phyloP scores from a whole-genome alignment of 177 flowering plant species.

The Vitis hybrid region DNA sequence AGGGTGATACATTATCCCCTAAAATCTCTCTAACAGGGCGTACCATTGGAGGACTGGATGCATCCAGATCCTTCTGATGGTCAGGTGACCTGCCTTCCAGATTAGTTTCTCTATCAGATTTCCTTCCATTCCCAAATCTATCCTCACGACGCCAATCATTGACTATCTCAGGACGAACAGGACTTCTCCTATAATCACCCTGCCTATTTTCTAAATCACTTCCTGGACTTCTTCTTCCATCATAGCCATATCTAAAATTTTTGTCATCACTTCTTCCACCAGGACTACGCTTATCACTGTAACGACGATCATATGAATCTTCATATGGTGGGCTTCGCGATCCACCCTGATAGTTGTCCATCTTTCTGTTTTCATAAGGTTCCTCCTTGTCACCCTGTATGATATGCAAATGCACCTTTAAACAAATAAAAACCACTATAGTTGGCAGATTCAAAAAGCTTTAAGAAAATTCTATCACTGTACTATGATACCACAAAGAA shows the following conservation, averaged over 20 bases:
- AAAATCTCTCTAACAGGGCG: slow-evolving; percentile 91
- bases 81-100: slow-evolving; percentile 71
- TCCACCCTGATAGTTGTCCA: slow-evolving; percentile 51
- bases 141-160: slow-evolving; percentile 94
- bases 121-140: slow-evolving; percentile 81
- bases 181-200: slow-evolving; percentile 64
- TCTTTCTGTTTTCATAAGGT: slow-evolving; percentile 49
- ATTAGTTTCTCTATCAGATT: slow-evolving; percentile 63
- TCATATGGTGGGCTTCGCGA: slow-evolving; percentile 88
- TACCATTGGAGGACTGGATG: slow-evolving; percentile 73
- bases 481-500: no score
- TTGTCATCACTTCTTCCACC: slow-evolving; percentile 62
- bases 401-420: slow-evolving; percentile 1
- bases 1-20: slow-evolving; percentile 77
- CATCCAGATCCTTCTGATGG: slow-evolving; percentile 45
- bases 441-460: neutral
- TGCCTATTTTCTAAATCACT: slow-evolving; percentile 59
- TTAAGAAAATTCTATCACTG: neutral
- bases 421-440: no score
- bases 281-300: slow-evolving; percentile 58
- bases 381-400: slow-evolving; percentile 77
- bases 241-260: slow-evolving; percentile 35
- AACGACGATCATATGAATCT: slow-evolving; percentile 65
- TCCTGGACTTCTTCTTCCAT: slow-evolving; percentile 77
- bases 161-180: slow-evolving; percentile 65